phyloP scores from a whole-genome alignment of 441 rosid genomes.

The Erodium trifolium region DNA sequence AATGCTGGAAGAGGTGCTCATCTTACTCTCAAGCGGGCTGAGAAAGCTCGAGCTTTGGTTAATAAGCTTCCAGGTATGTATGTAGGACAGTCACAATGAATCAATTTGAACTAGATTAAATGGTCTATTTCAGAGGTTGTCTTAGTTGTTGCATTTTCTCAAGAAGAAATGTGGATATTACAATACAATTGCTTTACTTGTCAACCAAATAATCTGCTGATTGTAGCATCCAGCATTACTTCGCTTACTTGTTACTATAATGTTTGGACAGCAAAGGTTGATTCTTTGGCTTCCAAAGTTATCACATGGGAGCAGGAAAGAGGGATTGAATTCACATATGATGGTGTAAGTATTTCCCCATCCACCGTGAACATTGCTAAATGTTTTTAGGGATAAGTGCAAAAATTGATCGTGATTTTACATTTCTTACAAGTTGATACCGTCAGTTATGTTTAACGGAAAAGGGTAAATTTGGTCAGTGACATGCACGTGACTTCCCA shows the following conservation, averaged over 20 bases:
- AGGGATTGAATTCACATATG: slow-evolving; percentile 65
- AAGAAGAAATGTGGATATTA: not conserved
- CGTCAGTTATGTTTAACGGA: no score
- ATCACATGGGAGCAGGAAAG: slow-evolving; percentile 89
- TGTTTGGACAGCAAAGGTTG: slow-evolving; percentile 65
- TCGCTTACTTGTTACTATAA: slow-evolving; percentile 12
- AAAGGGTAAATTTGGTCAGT: no score
- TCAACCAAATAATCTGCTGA: no score
- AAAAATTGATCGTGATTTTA: no score
- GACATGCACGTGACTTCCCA: no score
- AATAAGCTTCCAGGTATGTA: slow-evolving; percentile 78
- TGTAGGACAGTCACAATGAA: not conserved
- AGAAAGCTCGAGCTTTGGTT: slow-evolving; percentile 89
- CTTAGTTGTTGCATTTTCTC: not conserved
- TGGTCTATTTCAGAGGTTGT: not conserved
- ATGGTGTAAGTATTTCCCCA: slow-evolving; percentile 58
- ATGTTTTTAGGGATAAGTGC: not conserved
- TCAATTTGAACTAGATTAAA: not conserved
- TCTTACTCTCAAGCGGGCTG: slow-evolving; percentile 93
- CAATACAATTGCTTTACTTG: not conserved
- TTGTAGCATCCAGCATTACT: no score
- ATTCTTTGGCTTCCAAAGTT: slow-evolving; percentile 75
- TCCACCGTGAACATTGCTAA: not conserved
- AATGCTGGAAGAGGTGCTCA: slow-evolving; percentile 97
- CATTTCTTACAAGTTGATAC: no score